phyloP scores from a whole-genome alignment of 768 basidiomycete genomes.

The Termitomyces sp. region DNA sequence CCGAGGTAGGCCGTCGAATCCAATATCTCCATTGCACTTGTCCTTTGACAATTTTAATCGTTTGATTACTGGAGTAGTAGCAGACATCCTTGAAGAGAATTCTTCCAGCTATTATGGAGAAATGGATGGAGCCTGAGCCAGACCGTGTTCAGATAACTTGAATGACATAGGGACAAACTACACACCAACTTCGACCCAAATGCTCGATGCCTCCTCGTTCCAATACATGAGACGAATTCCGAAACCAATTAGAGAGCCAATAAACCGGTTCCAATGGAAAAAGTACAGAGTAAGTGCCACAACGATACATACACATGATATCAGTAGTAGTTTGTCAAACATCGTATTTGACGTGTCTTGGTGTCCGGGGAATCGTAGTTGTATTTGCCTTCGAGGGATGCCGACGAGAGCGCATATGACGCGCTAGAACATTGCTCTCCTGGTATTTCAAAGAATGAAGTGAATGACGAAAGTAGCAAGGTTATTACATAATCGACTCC shows the following conservation, averaged over 20 bases:
- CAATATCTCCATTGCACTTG: conserved; percentile 94
- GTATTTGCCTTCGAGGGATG: background rate
- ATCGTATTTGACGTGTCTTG: conserved; percentile 28
- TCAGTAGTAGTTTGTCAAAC: conserved; percentile 58
- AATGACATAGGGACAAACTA: conserved; percentile 13
- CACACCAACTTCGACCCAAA: conserved; percentile 81
- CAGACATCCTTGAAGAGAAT: conserved; percentile 84
- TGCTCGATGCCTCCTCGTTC: conserved; percentile 71
- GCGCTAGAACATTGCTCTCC: background rate
- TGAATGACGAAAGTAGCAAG: too few species aligned
- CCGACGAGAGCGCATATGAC: background rate
- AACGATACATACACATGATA: conserved; percentile 58
- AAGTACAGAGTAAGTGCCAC: conserved; percentile 64
- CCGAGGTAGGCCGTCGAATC: conserved; percentile 77
- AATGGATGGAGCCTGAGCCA: conserved; percentile 77
- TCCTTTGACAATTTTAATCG: conserved; percentile 77
- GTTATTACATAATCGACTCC: conserved; percentile 11
- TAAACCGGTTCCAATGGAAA: conserved; percentile 89
- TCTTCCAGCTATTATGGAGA: conserved; percentile 84
- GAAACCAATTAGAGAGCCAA: conserved; percentile 66
- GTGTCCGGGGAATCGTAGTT: background rate
- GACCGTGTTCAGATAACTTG: background rate
- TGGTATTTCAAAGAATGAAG: too few species aligned
- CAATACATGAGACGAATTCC: conserved; percentile 71
- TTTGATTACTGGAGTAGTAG: conserved; percentile 93